Conservation (phyloP, 108 stramenopile genomes). For the Cyclostephanos invisitatus region DNA sequence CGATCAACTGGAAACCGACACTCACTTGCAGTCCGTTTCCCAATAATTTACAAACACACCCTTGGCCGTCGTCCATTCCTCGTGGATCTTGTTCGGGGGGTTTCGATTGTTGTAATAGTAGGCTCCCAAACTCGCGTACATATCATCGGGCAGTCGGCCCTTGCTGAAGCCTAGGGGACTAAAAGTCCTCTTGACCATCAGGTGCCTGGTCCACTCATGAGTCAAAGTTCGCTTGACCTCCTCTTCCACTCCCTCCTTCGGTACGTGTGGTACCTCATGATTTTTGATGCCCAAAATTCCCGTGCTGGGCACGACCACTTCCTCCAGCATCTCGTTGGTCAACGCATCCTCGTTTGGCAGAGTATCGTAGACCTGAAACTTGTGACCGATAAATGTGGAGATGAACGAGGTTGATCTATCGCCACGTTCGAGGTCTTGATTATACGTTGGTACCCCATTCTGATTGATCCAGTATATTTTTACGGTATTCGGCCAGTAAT, state of each 20-base stretch:
- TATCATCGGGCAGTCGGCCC: slow-evolving; percentile 63
- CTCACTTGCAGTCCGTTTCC: slow-evolving; percentile 71
- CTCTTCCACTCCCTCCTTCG: slow-evolving; percentile 41
- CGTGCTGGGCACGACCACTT: slow-evolving; percentile 22
- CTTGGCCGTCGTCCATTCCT: slow-evolving; percentile 71
- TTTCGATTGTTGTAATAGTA: slow-evolving; percentile 80
- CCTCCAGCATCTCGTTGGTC: slow-evolving; percentile 32
- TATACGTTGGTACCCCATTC: slow-evolving; percentile 18
- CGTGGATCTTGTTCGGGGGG: slow-evolving; percentile 42
- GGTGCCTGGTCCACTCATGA: slow-evolving; percentile 57
- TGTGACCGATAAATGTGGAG: slow-evolving; percentile 56
- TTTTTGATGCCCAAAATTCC: slow-evolving; percentile 53
- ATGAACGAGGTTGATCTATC: slow-evolving; percentile 60
- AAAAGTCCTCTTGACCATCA: slow-evolving; percentile 54
- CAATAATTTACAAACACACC: slow-evolving; percentile 90
- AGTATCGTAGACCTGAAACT: slow-evolving; percentile 47
- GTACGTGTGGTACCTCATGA: slow-evolving; percentile 27
- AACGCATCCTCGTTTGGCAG: slow-evolving; percentile 30
- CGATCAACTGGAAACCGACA: not conserved
- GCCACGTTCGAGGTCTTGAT: slow-evolving; percentile 44
- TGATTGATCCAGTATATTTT: slow-evolving; percentile 53
- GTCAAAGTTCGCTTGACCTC: slow-evolving; percentile 49
- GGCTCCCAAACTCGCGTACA: slow-evolving; percentile 72
- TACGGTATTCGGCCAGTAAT: slow-evolving; percentile 46
- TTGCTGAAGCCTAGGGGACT: slow-evolving; percentile 59